Conservation (phyloP, 768 basidiomycete genomes). For the Tulasnella sp. region DNA sequence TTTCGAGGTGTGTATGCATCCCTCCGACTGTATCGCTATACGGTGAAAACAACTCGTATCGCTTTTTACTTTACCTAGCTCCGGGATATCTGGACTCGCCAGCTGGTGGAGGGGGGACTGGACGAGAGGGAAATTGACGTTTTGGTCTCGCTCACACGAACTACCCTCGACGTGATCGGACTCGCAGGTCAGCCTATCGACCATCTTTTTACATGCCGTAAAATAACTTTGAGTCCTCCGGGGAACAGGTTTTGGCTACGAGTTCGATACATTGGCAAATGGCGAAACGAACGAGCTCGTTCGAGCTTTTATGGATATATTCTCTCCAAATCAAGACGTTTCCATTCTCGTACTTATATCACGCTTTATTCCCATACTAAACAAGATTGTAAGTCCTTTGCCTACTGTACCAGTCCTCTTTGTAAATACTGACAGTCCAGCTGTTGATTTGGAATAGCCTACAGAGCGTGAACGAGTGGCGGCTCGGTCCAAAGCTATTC, state of each 20-base stretch:
- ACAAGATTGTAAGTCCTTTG: slow-evolving; percentile 2
- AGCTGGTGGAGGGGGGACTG: not conserved
- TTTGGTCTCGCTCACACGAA: slow-evolving; percentile 22
- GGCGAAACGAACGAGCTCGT: slow-evolving; percentile 44
- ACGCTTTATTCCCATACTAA: not conserved
- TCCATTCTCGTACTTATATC: not conserved
- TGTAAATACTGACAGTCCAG: not conserved
- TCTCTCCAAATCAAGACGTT: slow-evolving; percentile 34
- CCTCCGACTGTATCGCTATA: not conserved
- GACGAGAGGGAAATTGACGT: slow-evolving; percentile 16
- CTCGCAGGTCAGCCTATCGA: slow-evolving; percentile 36
- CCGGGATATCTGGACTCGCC: slow-evolving; percentile 23
- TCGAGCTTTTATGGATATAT: slow-evolving; percentile 42
- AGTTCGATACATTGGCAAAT: slow-evolving; percentile 44
- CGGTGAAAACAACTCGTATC: too few relatives aligned
- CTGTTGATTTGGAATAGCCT: not conserved
- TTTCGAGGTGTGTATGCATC: slow-evolving; percentile 47
- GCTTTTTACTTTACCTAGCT: not conserved
- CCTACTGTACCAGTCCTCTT: not conserved
- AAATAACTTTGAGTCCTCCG: not conserved
- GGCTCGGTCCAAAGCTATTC: slow-evolving; percentile 4
- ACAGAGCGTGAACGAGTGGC: not conserved
- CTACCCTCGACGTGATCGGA: slow-evolving; percentile 40
- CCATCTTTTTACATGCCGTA: not conserved
- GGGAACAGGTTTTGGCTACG: slow-evolving; percentile 45